Base-by-base conservation (phyloP, 2,329 filamentous ascomycete genomes). In the Chaetoscypha palmicola region DNA sequence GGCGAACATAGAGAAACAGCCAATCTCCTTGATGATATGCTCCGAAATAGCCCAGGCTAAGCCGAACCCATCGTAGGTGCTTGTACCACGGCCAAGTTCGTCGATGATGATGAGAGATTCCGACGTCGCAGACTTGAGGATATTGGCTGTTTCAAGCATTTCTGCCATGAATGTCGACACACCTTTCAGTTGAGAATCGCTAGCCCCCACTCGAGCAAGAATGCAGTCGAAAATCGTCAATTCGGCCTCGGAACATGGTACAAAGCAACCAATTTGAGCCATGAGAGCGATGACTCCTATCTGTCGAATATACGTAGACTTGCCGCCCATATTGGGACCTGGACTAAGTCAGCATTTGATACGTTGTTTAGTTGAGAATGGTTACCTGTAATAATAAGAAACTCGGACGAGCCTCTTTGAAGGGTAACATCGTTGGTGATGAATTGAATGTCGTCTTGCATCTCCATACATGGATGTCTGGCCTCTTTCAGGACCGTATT, bases 121-220 rank as follows among this genome's bases (percentile, higher is more conserved):
- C 23, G 84, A 80, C 0, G 92, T 98, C 2, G 92, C 92, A 0
- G 88, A 94, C 68, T 97, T 97, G 60, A 98, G 81, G 53, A 98
- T 98, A 63, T 97, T 97, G 54, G 92, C 89, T 1, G 92, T 98
- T 64, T 98, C 92, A 17, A 98, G 77, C 92, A 98, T 98, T 68
- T 98, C 92, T 1, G 92, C 92, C 94, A 98, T 98, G 66, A 98
- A 98, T 0, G 92, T 98, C 3, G 88, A 95, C 2, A 98, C 92
- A 26, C 92, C 92, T 67, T 97, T 97, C 51, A 98, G 82, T 65
- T 97, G 92, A 5, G 87, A 94, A 66, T 98, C 94, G 56, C 86
- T 92, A 5, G 92, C 94, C 32, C 94, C 92, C 0, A 98, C 92
- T 56, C 92, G 85, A 0, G 94, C 92, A 30, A 98, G 83, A 49